Evolutionary conservation across 2,329 filamentous ascomycete species (phyloP), one percentile per base, ranked within the genome.

Genomic region (Chaetomium strumarium): DNA sequence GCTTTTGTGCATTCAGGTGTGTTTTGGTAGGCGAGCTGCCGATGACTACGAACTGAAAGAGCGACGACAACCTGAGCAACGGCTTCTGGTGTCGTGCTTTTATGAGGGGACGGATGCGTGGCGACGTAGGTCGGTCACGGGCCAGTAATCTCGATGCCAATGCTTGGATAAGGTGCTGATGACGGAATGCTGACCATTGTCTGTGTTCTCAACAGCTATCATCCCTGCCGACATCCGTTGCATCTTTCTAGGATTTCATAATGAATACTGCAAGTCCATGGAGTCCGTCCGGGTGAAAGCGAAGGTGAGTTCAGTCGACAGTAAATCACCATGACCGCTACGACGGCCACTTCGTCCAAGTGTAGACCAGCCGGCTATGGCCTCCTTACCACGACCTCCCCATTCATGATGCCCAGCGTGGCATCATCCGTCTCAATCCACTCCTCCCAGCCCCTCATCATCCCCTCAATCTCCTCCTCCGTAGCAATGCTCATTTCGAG

Each of bases 361-460:
- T 24, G 24, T 24, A 24, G 7, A 24, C 9, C 38, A 20, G 34
- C 11, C 38, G 19, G 9, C n/a, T 20, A 46, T 13, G 14, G 13
- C n/a, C 40, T 52, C 24, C 39, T 44, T 2, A 43, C 16, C 29
- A 52, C 41, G 8, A 57, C 49, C 30, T 55, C 55, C 4, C 55
- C 55, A 17, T 57, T 55, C 29, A 57, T 47, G 10, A 55, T 49
- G 5, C 52, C 55, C 34, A 57, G 31, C 12, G 44, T 55, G 19
- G 55, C 52, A n/a, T 49, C 46, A 3, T n/a, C 45, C 14, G 40
- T 42, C 19, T 12, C 33, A 0, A 52, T 52, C 52, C 52, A 57
- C 17, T 46, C 38, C 45, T 38, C 11, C 55, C 55, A 57, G n/a
- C 29, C 55, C 45, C 31, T 46, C 7, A 52, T 33, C 52, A 57